Conservation (phyloP, 805 yeast genomes). For the Monosporozyma aquatica region DNA sequence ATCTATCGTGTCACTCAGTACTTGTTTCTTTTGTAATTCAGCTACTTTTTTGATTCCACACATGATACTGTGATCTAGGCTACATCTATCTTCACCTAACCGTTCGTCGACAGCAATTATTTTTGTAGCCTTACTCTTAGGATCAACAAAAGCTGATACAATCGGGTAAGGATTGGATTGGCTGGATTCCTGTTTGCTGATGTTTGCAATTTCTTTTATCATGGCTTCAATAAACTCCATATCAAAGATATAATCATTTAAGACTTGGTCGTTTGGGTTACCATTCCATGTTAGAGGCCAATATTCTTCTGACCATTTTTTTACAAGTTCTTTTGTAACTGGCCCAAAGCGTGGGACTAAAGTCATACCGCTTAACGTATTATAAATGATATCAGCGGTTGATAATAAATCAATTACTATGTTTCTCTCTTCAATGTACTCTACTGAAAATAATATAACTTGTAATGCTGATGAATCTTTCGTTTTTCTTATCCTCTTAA, state of each 20-base stretch:
- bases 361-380: conserved; percentile 13
- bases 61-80: conserved; percentile 71
- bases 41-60: conserved; percentile 60
- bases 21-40: conserved; percentile 32
- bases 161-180: conserved; percentile 33
- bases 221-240: conserved; percentile 34
- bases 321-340: conserved; percentile 53
- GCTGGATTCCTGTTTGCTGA: conserved; percentile 15
- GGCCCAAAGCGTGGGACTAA: conserved; percentile 59
- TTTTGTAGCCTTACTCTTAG: conserved; percentile 32
- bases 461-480: conserved; percentile 7
- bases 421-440: conserved; percentile 24
- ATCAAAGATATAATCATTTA: conserved; percentile 48
- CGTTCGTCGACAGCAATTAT: conserved; percentile 36
- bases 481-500: conserved; percentile 47
- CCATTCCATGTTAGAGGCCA: conserved; percentile 98
- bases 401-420: conserved; percentile 19
- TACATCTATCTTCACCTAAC: conserved; percentile 30
- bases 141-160: conserved; percentile 58
- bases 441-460: conserved; percentile 41
- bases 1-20: conserved; percentile 7
- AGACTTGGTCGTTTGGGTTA: conserved; percentile 65
- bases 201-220: conserved; percentile 22
- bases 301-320: conserved; percentile 52
- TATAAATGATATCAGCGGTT: conserved; percentile 11